Base-by-base conservation (phyloP, 495 filamentous ascomycete genomes). In the Cercophora newfieldiana region DNA sequence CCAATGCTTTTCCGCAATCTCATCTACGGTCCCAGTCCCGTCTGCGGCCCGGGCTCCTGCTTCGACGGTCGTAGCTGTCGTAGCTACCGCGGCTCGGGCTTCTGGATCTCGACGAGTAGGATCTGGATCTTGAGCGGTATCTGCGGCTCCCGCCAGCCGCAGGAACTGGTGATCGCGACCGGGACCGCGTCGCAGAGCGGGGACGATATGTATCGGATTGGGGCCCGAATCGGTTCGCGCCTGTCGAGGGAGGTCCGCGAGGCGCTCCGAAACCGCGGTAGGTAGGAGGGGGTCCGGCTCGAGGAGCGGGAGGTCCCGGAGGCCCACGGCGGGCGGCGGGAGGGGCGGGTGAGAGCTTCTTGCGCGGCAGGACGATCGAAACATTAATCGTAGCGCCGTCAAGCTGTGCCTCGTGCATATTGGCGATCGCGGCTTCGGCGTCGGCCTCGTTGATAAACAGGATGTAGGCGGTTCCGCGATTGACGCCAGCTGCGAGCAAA, bases 331-430 rank as follows among this genome's bases (percentile, higher is more conserved):
- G 79, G 10, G 81, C 83, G 18, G 78, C 67, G 6, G 85, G 81
- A 19, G 85, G 79, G 30, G 79, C 72, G 22, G 82, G 79, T 10
- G 85, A 83, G 66, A 87, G 74, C 69, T 87, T 82, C 64, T 91
- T 90, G 58, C 92, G 90, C 1, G 94, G 94, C 25, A 97, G 81
- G 25, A 98, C 93, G 68, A 98, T 96, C 60, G 94, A 97, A 26
- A 99, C 95, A 69, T 89, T 90, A 75, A 99, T 88, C 21, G 88
- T 78, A 18, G 90, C 85, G 47, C 95, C 96, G 79, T 99, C 95
- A 50, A 99, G 80, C 68, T 97, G 92, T 16, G 92, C 92, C 82
- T 99, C 95, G 75, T 99, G 96, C 96, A 99, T 98, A 72, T 97
- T 90, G 53, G 93, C 87, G 69, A 99, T 96, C 25, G 95, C 95